Evolutionary conservation across 352 stramenopile genomes (phyloP), one percentile per base, ranked within the genome.

Genomic region (Globisporangium barbulae): DNA sequence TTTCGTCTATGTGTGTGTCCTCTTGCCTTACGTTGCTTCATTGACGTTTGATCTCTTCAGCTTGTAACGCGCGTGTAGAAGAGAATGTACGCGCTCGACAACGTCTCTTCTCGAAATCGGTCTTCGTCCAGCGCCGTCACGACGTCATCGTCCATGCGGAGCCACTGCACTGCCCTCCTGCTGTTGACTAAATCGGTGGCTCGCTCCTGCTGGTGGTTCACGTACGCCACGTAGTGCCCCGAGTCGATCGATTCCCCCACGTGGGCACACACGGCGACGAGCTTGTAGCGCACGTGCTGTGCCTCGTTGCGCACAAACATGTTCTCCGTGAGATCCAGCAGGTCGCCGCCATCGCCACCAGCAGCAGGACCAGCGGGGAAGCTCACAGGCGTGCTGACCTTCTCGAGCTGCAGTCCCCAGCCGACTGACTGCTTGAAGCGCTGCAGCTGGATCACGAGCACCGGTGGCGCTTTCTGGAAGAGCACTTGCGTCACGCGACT

Each of bases 171-270:
- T 71, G 59, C 1, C 44, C 12, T 45, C 7, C 9, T 12, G 50
- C 55, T 71, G 59, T 2, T 28, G 15, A 17, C 35, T 9, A 35
- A 9, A 30, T 31, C 48, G 44, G 13, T 61, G 2, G 28, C 21
- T 61, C 21, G 25, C 22, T 48, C 19, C 19, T 59, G 30, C 17
- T 53, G 50, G 5, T 54, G 57, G 1, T 75, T 63, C 37, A 83
- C 66, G 53, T 93, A 95, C 19, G 81, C 80, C 19, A 95, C 71
- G 63, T 95, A 95, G 58, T 95, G 87, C 0, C 87, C 87, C 6
- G 78, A 69, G 60, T 91, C 71, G 33, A 91, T 73, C 0, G 74
- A 80, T 6, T 54, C 64, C 3, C 87, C 87, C 30, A 93, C 56
- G 64, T 95, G 86, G 48, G 83, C 73, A n/a, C 85, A 93, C 12